Conservation (phyloP, 495 filamentous ascomycete genomes). For the Sordaria brevicollis region DNA sequence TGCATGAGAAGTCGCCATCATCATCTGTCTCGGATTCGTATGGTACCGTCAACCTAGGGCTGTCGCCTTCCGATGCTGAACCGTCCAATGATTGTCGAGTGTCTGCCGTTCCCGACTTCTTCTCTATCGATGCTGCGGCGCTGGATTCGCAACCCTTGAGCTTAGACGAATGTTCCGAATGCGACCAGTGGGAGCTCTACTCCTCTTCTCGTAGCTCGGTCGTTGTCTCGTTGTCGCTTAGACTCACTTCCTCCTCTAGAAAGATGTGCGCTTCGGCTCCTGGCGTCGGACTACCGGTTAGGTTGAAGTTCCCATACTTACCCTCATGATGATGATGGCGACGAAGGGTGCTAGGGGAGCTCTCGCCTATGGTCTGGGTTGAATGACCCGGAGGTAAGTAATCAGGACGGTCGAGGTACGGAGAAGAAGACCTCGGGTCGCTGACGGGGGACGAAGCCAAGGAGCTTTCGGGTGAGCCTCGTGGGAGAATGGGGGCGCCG, state of each 20-base stretch:
- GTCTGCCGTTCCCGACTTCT: not conserved
- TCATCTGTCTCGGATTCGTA: slow-evolving; percentile 32
- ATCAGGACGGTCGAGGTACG: slow-evolving; percentile 40
- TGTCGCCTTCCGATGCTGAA: slow-evolving; percentile 2
- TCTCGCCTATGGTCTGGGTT: slow-evolving; percentile 27
- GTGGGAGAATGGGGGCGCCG: slow-evolving; percentile 28
- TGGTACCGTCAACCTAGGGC: slow-evolving; percentile 18
- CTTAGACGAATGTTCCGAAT: not conserved
- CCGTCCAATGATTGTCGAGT: not conserved
- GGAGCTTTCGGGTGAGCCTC: slow-evolving; percentile 16
- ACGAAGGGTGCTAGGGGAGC: slow-evolving; percentile 17
- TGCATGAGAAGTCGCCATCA: slow-evolving; percentile 33
- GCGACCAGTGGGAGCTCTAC: not conserved
- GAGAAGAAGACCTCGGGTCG: slow-evolving; percentile 42
- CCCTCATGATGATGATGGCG: slow-evolving; percentile 51
- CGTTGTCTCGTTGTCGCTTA: not conserved
- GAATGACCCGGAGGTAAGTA: slow-evolving; percentile 30
- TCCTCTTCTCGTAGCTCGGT: not conserved
- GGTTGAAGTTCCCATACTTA: slow-evolving; percentile 38
- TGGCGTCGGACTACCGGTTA: not conserved
- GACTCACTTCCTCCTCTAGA: not conserved
- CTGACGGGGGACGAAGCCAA: slow-evolving; percentile 13
- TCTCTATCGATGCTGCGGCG: not conserved
- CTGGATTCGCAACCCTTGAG: not conserved
- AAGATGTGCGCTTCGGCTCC: not conserved